Base-by-base conservation (phyloP, 495 filamentous ascomycete species). In the Aspergillus nidulans region DNA sequence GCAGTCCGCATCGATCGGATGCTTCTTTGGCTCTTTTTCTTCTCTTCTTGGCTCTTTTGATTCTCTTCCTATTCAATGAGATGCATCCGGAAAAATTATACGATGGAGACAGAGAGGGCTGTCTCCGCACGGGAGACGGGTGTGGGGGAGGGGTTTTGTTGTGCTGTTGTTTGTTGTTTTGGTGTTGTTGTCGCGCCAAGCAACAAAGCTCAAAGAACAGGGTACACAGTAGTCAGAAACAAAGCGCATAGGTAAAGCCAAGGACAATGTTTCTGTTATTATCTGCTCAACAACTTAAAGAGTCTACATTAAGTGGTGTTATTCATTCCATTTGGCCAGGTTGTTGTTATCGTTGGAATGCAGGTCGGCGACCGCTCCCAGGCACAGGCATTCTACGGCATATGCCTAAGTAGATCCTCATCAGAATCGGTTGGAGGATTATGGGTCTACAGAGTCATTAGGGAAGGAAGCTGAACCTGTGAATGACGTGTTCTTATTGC, bases 101-200 rank as follows among this genome's bases (percentile, higher is more conserved):
- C n/a, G 18, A 39, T 16, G 36, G n/a, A 39, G 18, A 39, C 18
- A 8, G 3, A n/a, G 12, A 8, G n/a, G 24, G 30, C 15, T 34
- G 19, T 12, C 30, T 34, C 30, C 30, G 28, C 30, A 36, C 30
- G 16, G 13, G 19, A 13, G 4, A 18, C n/a, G 21, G 16, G 24
- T 15, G 20, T 23, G 6, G 48, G 16, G 13, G 47, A 18, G 18
- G 30, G 15, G 26, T 13, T 26, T 56, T 56, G 25, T 56, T 21
- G 6, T 56, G 32, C 6, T 19, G 25, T 39, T 50, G 32, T 56
- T 50, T 62, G 56, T 60, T 56, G 40, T 52, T 32, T 25, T 53
- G n/a, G 18, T 52, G 24, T 23, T 43, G 52, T 53, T 43, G 26
- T 49, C 25, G 58, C 42, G 56, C 56, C 51, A 54, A 59, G 56